Percentiles rank a stretch among this genome's conserved stretches.
Evolutionary conservation across 768 basidiomycete genomes (phyloP).

Genomic region (Clathrus columnatus): DNA sequence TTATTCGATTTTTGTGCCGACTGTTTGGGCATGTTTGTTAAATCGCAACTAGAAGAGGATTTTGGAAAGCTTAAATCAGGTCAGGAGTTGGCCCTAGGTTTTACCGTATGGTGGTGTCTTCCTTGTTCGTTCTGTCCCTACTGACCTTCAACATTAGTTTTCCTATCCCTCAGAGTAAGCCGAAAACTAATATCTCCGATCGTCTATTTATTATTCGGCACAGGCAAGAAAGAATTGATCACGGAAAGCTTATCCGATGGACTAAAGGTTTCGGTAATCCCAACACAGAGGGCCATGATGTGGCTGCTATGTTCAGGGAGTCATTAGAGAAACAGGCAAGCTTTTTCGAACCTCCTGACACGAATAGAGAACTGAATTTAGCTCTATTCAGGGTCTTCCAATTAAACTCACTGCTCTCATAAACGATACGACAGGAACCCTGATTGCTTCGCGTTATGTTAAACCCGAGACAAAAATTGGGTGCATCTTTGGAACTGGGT

Average conservation of each 20-base stretch:
- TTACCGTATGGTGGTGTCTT: slow-evolving; percentile 91
- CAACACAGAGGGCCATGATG: slow-evolving; percentile 88
- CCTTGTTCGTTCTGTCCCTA: too few species aligned
- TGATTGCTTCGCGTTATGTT: slow-evolving; percentile 95
- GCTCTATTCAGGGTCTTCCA: slow-evolving; percentile 58
- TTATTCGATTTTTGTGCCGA: slow-evolving; percentile 98
- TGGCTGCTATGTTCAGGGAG: slow-evolving; percentile 85
- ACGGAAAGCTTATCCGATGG: slow-evolving; percentile 93
- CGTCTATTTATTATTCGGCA: not conserved
- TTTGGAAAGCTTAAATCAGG: slow-evolving; percentile 35
- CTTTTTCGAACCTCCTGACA: not conserved
- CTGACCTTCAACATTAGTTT: slow-evolving; percentile 43
- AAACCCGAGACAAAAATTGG: slow-evolving; percentile 87
- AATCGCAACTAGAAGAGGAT: slow-evolving; percentile 52
- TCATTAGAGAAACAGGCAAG: slow-evolving; percentile 71
- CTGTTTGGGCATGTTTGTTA: slow-evolving; percentile 82
- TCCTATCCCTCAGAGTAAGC: slow-evolving; percentile 91
- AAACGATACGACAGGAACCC: slow-evolving; percentile 96
- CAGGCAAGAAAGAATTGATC: slow-evolving; percentile 91
- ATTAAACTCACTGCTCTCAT: slow-evolving; percentile 80
- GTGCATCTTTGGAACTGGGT: slow-evolving; percentile 96
- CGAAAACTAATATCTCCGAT: not conserved
- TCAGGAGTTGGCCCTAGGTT: slow-evolving; percentile 67
- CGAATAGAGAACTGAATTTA: not conserved
- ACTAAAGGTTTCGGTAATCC: slow-evolving; percentile 96